Conservation (phyloP, 352 stramenopile genomes). For the Pythium monospermum region DNA sequence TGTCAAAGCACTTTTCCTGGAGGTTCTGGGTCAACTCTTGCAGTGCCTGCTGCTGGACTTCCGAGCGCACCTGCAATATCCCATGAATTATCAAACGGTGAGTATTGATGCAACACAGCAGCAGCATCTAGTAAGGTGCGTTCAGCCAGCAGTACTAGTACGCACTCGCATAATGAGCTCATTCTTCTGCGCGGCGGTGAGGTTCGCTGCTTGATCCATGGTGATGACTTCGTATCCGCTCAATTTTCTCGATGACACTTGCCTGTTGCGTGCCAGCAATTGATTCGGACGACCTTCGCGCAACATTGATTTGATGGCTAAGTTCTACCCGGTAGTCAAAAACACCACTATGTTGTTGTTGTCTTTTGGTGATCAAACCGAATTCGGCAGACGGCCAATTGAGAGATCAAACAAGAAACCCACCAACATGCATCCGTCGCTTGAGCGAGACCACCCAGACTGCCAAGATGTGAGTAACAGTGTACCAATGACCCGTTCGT, state of each 20-base stretch:
- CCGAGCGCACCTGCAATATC: constrained; percentile 70
- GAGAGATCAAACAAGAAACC: background rate
- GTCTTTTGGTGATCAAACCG: constrained; percentile 1
- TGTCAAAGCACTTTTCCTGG: constrained; percentile 90
- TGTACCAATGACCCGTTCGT: no score
- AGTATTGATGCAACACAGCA: no score
- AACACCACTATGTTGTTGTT: no score
- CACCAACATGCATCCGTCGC: constrained; percentile 60
- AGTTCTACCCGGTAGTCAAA: constrained; percentile 21
- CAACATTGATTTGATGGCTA: constrained; percentile 5
- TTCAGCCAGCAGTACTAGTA: no score
- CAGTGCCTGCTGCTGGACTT: constrained; percentile 79
- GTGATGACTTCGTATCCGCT: constrained; percentile 13
- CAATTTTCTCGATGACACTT: constrained; percentile 1
- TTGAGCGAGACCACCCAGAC: constrained; percentile 75
- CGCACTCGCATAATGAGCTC: constrained; percentile 77
- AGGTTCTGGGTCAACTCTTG: constrained; percentile 85
- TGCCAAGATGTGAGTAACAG: constrained; percentile 59
- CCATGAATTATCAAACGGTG: no score
- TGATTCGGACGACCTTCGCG: constrained; percentile 22
- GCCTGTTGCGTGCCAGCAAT: background rate
- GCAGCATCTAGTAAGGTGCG: no score
- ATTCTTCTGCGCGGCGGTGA: constrained; percentile 81
- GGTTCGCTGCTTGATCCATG: constrained; percentile 69
- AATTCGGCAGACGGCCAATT: no score